Evolutionary conservation across 345 rosid species (phyloP), one percentile per base, ranked within the genome.

Genomic region (Reutealis trisperma): DNA sequence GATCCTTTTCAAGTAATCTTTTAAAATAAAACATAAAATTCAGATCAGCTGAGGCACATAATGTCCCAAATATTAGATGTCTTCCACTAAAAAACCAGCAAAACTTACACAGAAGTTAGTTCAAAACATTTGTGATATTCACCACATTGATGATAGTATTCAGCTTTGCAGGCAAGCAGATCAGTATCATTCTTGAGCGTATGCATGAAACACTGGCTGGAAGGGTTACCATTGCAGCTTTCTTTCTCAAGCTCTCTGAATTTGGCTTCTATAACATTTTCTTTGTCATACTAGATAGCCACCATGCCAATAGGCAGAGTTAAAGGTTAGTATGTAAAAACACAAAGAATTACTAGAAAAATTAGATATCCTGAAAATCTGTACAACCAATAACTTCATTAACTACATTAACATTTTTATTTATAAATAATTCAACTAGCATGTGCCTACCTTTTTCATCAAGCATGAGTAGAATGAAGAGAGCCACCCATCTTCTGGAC

Each of bases 41-140:
- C 27, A 37, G 71, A 63, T 73, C 65, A 78, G 71, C 64, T 69
- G 61, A 75, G 41, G 77, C 62, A 77, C 58, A 61, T n/a, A 52
- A 25, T 65, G 59, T 58, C 54, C 70, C 21, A 74, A 59, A 62
- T 11, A 13, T 55, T 73, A 69, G 72, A 69, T 57, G 57, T 77
- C 32, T 49, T 67, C 45, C 72, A n/a, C 51, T 71, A 67, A 70
- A 41, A 27, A 83, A 72, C 24, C 58, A 75, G 27, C 63, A 63
- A 73, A 72, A 86, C 99, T 88, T 87, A 96, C 98, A 71, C 66
- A 61, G 96, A 85, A 71, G 99, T 93, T 75, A 96, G 84, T 71
- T 91, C 98, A 71, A 93, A 96, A 80, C 99, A 94, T 83, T 94
- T 94, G 77, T 96, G 89, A 83, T 91, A 91, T 89, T 96, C 95